phyloP scores from a whole-genome alignment of 495 filamentous ascomycete species.

The Aspergillus steynii region DNA sequence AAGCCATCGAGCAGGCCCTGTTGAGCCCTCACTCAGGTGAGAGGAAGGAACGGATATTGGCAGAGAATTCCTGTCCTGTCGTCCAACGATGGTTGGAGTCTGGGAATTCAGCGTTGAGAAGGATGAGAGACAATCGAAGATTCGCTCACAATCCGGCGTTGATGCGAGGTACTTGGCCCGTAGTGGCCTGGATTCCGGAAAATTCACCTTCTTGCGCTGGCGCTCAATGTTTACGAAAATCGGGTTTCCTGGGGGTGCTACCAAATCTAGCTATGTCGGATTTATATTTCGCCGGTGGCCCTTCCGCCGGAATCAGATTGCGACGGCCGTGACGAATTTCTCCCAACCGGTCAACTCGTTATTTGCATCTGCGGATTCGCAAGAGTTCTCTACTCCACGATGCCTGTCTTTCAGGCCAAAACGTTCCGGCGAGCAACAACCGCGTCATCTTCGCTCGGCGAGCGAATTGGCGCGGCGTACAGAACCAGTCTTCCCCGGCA shows the following conservation, averaged over 20 bases:
- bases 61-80: background rate
- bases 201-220: background rate
- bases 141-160: background rate
- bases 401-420: constrained; percentile 74
- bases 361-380: background rate
- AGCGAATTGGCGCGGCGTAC: constrained; percentile 74
- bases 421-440: constrained; percentile 60
- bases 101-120: background rate
- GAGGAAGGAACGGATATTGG: background rate
- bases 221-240: constrained; percentile 1
- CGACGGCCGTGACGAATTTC: background rate
- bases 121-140: background rate
- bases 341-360: background rate
- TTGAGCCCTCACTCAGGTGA: background rate
- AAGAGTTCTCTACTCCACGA: constrained; percentile 33
- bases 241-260: constrained; percentile 8
- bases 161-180: background rate
- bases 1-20: constrained; percentile 22
- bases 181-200: background rate
- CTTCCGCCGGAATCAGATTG: too few species aligned
- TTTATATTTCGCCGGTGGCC: constrained; percentile 18
- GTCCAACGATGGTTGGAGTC: background rate
- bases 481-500: constrained; percentile 65
- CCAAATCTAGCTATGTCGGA: constrained; percentile 14
- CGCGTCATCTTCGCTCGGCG: constrained; percentile 51